phyloP scores from a whole-genome alignment of 768 basidiomycete species.

The Daedaleopsis sinensis region DNA sequence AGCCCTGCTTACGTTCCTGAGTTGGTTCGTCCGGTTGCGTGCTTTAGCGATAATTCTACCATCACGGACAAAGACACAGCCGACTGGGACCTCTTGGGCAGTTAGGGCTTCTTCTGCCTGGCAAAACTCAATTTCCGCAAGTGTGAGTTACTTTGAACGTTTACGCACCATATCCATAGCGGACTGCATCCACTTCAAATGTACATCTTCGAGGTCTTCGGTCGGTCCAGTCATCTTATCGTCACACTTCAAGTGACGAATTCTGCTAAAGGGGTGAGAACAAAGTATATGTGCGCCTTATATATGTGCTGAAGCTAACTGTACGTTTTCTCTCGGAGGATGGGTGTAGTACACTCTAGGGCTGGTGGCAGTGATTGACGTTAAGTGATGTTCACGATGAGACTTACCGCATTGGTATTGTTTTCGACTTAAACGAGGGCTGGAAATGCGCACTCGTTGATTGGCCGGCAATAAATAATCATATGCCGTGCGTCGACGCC shows the following conservation, averaged over 20 bases:
- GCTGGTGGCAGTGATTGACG: no score
- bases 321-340: no score
- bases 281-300: no score
- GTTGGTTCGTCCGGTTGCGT: conserved; percentile 92
- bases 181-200: conserved; percentile 76
- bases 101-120: conserved; percentile 87
- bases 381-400: neutral
- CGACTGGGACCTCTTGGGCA: conserved; percentile 91
- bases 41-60: conserved; percentile 80
- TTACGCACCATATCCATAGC: conserved; percentile 78
- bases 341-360: no score
- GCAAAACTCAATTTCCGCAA: neutral
- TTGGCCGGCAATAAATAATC: conserved; percentile 12
- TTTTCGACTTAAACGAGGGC: neutral
- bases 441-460: neutral
- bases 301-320: neutral
- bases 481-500: conserved; percentile 8
- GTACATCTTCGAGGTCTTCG: conserved; percentile 27
- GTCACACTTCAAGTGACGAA: no score
- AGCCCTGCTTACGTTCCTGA: conserved; percentile 70
- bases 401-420: neutral
- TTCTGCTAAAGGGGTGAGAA: no score
- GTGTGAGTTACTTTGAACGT: neutral
- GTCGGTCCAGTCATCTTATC: no score
- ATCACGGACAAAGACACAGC: conserved; percentile 90